Evolutionary conservation across 176 grass and related monocot species (phyloP).

Genomic region (Carex cristatella): DNA sequence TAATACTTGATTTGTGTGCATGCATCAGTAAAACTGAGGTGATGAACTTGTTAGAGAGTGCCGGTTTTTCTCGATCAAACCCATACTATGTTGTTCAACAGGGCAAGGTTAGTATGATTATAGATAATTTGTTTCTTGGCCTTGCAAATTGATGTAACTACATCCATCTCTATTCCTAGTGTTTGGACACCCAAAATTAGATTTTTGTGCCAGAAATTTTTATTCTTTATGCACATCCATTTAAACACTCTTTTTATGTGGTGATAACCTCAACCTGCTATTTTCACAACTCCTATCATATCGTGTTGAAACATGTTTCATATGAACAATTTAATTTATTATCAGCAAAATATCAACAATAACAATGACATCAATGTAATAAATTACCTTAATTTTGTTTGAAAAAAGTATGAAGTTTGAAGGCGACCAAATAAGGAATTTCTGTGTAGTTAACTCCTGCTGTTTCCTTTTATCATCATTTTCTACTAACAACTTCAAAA

Average conservation of each 20-base stretch:
- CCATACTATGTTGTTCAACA: conserved; percentile 99
- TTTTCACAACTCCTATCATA: no score
- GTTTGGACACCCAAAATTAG: background rate
- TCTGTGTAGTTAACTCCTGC: background rate
- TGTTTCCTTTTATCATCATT: background rate
- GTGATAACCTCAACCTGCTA: background rate
- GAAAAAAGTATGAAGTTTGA: background rate
- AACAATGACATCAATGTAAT: background rate
- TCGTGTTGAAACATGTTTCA: background rate
- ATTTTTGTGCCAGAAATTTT: background rate
- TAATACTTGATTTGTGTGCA: conserved; percentile 19
- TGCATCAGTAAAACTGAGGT: conserved; percentile 92
- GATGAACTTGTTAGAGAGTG: conserved; percentile 99
- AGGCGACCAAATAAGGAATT: background rate
- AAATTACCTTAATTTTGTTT: background rate
- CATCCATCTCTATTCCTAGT: background rate
- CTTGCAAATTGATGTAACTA: background rate
- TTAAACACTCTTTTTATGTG: background rate
- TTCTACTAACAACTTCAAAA: conserved; percentile 8
- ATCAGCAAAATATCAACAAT: background rate
- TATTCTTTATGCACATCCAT: background rate
- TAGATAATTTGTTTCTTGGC: background rate
- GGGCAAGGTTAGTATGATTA: conserved; percentile 63
- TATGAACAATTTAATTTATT: background rate
- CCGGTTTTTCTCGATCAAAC: conserved; percentile 97